These are phyloP conservation scores for Hypoxylon sp. DNA, from an alignment of 2,329 filamentous ascomycete species.

Conservation along the genomic window DNA sequence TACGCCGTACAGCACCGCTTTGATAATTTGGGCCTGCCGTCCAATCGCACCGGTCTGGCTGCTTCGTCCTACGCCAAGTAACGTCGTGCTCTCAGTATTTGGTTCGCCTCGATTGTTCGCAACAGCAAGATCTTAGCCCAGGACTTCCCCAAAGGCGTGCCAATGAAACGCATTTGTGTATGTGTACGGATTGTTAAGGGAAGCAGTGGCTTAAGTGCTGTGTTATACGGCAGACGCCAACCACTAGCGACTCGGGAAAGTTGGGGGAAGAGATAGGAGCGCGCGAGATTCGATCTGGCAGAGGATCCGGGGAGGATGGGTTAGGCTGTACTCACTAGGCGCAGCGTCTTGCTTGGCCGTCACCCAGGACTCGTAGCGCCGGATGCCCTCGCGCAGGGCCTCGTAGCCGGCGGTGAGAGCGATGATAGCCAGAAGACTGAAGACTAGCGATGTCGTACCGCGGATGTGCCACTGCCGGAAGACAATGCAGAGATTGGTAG, in stretches of 20 bases:
- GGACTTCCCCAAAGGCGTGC: conserved; percentile 39
- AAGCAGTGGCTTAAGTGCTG: conserved; percentile 24
- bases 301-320: conserved; percentile 17
- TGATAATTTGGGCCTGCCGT: conserved; percentile 79
- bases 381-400: conserved; percentile 80
- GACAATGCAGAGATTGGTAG: conserved; percentile 93
- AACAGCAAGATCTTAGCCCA: conserved; percentile 39
- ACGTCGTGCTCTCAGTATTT: conserved; percentile 73
- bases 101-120: conserved; percentile 51
- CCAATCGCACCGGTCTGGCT: conserved; percentile 68
- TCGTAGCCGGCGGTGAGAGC: conserved; percentile 93
- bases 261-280: conserved; percentile 1
- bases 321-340: conserved; percentile 63
- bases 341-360: conserved; percentile 62
- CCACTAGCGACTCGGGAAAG: not conserved
- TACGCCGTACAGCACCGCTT: conserved; percentile 86
- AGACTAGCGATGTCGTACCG: conserved; percentile 78
- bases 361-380: conserved; percentile 78
- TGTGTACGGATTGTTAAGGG: conserved; percentile 7
- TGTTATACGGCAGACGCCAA: conserved; percentile 25
- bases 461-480: conserved; percentile 92
- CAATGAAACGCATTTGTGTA: conserved; percentile 22
- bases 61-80: conserved; percentile 77
- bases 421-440: conserved; percentile 86
- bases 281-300: not conserved